phyloP scores from a whole-genome alignment of 805 yeast species.

The Kazachstania bromeliacearum region DNA sequence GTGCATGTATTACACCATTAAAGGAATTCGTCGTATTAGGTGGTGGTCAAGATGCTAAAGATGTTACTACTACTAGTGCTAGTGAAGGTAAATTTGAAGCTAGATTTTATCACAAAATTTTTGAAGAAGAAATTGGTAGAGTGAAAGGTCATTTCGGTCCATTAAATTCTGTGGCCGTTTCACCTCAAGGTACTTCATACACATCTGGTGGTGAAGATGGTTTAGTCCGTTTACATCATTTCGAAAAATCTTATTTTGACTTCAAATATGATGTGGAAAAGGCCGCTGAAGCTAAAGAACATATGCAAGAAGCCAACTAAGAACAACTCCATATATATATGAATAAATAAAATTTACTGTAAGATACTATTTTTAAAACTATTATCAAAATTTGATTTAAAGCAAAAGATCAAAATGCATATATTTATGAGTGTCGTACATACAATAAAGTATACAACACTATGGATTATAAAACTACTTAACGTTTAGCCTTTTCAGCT shows the following conservation, averaged over 20 bases:
- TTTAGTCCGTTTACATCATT: slow-evolving; percentile 84
- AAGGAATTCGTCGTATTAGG: slow-evolving; percentile 90
- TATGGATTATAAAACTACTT: neutral
- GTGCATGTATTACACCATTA: slow-evolving; percentile 88
- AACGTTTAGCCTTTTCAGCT: slow-evolving; percentile 10
- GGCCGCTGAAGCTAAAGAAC: slow-evolving; percentile 46
- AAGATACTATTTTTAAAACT: neutral
- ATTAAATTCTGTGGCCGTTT: slow-evolving; percentile 83
- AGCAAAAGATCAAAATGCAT: neutral
- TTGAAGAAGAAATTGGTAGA: slow-evolving; percentile 93
- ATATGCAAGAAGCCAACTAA: slow-evolving; percentile 21
- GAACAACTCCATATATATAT: no score
- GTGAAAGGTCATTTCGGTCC: slow-evolving; percentile 99
- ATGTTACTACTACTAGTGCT: slow-evolving; percentile 93
- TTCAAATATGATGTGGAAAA: slow-evolving; percentile 88
- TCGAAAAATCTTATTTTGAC: slow-evolving; percentile 87
- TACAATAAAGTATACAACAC: neutral
- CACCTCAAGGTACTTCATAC: slow-evolving; percentile 86
- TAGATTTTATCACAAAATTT: slow-evolving; percentile 88
- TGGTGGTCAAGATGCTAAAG: slow-evolving; percentile 99
- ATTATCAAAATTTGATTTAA: neutral
- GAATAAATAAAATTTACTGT: no score
- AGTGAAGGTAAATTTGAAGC: slow-evolving; percentile 96
- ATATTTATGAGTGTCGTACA: neutral
- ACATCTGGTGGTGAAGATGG: slow-evolving; percentile 99